A percentile compares a stretch with the other conserved stretches of the same genome.
These are phyloP conservation scores for Colletotrichum gloeosporioides DNA, from an alignment of 2,329 filamentous ascomycete species.

Conservation along the genomic window DNA sequence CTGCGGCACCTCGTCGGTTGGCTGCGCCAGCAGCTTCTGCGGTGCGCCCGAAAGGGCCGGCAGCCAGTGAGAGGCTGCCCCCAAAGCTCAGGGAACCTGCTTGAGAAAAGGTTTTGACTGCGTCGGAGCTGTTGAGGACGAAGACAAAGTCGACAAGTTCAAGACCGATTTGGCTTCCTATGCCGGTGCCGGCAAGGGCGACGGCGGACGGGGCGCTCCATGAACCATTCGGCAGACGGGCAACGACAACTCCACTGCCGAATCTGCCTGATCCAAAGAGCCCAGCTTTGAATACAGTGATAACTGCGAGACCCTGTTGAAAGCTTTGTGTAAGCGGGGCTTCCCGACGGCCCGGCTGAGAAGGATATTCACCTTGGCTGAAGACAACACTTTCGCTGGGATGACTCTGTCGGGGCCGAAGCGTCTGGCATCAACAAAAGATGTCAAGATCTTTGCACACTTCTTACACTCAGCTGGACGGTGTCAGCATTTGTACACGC, in stretches of 20 bases:
- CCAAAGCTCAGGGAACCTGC: neutral
- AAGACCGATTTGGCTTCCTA: neutral
- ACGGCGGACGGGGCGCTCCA: neutral
- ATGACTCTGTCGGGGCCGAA: neutral
- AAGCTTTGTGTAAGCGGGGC: neutral
- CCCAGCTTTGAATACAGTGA: neutral
- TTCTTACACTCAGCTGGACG: neutral
- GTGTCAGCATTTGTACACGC: neutral
- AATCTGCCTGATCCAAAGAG: neutral
- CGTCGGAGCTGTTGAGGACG: neutral
- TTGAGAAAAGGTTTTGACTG: neutral
- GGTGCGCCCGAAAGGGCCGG: neutral
- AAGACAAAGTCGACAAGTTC: neutral
- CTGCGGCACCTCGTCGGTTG: neutral
- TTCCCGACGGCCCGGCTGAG: neutral
- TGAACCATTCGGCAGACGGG: neutral
- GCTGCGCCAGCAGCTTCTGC: neutral
- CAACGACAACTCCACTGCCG: neutral
- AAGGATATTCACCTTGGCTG: neutral
- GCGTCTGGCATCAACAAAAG: neutral
- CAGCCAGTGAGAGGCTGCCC: neutral
- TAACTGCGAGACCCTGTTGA: neutral
- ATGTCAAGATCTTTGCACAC: neutral
- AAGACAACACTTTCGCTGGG: neutral
- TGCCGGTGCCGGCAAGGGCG: neutral